A percentile compares a stretch with the other conserved stretches of the same genome.
phyloP scores from a whole-genome alignment of 352 stramenopile genomes.

The Globisporangium carolinianum region DNA sequence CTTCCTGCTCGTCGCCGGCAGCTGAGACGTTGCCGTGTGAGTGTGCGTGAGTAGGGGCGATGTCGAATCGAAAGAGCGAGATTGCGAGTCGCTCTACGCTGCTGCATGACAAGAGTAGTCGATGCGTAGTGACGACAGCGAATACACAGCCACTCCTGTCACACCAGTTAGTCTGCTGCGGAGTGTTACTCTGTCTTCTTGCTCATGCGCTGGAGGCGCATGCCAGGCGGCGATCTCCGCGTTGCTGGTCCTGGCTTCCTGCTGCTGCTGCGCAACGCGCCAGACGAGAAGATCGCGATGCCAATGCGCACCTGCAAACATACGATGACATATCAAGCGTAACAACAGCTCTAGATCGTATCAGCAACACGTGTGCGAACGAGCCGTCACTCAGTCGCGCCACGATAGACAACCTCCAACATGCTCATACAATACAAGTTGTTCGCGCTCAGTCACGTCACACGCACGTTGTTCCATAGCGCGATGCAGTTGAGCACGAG shows the following conservation, averaged over 20 bases:
- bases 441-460: neutral
- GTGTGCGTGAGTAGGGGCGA: neutral
- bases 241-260: neutral
- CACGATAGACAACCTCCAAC: neutral
- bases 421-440: neutral
- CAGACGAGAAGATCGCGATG: conserved; percentile 26
- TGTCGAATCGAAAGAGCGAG: neutral
- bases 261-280: conserved; percentile 11
- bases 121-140: no score
- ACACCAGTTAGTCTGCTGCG: no score
- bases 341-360: neutral
- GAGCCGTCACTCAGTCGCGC: neutral
- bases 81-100: neutral
- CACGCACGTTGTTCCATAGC: conserved; percentile 30
- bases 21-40: conserved; percentile 14
- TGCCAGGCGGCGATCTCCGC: neutral
- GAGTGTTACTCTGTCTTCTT: conserved; percentile 16
- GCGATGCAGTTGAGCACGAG: conserved; percentile 30
- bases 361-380: neutral
- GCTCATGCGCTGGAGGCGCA: conserved; percentile 11
- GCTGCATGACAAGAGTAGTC: no score
- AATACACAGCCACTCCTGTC: neutral
- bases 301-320: conserved; percentile 22
- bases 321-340: neutral
- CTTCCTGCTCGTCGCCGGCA: conserved; percentile 78